These are phyloP conservation scores for Narthecium ossifragum DNA, from an alignment of 106 monocot genomes.

Conservation along the genomic window DNA sequence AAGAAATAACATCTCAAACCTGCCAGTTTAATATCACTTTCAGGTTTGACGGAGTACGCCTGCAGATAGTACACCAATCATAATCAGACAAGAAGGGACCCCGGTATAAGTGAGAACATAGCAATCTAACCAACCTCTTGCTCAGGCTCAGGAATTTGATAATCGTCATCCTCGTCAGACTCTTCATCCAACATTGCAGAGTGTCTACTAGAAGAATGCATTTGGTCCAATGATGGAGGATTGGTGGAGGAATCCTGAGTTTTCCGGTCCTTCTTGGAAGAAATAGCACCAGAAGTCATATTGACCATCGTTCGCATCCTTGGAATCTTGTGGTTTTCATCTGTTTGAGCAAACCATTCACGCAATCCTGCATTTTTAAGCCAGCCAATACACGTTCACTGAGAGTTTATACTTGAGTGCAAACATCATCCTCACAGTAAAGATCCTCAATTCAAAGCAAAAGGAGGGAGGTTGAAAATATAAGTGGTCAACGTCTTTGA, in stretches of 20 bases:
- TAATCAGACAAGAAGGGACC: neutral
- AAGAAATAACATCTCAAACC: neutral
- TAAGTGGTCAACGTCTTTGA: no score
- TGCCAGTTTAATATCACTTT: neutral
- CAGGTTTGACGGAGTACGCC: neutral
- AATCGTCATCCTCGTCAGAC: conserved; percentile 90
- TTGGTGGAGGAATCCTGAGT: conserved; percentile 22
- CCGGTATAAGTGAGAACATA: neutral
- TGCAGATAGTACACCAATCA: neutral
- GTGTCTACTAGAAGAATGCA: conserved; percentile 31
- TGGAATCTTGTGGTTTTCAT: conserved; percentile 52
- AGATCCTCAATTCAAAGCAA: no score
- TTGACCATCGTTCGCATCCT: conserved; percentile 72
- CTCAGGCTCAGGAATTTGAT: conserved; percentile 49
- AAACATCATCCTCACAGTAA: neutral
- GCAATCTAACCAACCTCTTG: conserved; percentile 41
- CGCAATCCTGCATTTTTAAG: conserved; percentile 50
- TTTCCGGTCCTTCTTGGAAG: conserved; percentile 52
- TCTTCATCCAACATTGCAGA: conserved; percentile 70
- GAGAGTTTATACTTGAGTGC: neutral
- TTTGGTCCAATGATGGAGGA: conserved; percentile 31
- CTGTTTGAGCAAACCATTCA: conserved; percentile 92
- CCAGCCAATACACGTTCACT: neutral
- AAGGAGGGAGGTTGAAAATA: no score
- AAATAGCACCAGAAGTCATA: conserved; percentile 28